Percentiles rank a stretch among this genome's conserved stretches.
Conservation (phyloP, 257 asterid genomes). For the Nicotiana paniculata region DNA sequence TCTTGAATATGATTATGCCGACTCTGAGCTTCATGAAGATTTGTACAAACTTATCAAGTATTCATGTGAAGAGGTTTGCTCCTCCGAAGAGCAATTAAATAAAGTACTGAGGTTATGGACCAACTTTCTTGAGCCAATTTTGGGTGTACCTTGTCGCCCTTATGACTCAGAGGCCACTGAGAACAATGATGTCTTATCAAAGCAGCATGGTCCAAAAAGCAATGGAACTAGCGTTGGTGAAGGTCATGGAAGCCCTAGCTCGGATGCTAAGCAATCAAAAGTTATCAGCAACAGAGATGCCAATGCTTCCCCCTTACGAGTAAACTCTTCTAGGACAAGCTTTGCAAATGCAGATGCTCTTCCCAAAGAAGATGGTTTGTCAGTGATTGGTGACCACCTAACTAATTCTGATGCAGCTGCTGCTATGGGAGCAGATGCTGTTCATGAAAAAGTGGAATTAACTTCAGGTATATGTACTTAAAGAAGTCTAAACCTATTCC, state of each 20-base stretch:
- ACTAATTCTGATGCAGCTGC: constrained; percentile 33
- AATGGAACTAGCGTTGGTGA: constrained; percentile 34
- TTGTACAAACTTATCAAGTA: constrained; percentile 71
- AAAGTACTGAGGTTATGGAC: constrained; percentile 87
- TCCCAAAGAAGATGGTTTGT: constrained; percentile 40
- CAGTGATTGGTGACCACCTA: constrained; percentile 40
- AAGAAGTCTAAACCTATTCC: constrained; percentile 4
- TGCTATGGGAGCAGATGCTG: constrained; percentile 34
- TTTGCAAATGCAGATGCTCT: constrained; percentile 34
- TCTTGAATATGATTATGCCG: constrained; percentile 72
- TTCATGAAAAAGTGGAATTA: constrained; percentile 39
- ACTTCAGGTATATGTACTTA: constrained; percentile 27
- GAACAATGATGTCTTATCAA: constrained; percentile 38
- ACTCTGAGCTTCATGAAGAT: constrained; percentile 76
- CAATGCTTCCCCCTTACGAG: constrained; percentile 36
- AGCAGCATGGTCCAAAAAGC: constrained; percentile 27
- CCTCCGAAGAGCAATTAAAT: constrained; percentile 77
- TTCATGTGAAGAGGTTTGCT: constrained; percentile 92
- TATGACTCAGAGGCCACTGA: constrained; percentile 40
- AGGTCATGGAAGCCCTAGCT: constrained; percentile 57
- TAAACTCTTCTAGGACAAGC: constrained; percentile 34
- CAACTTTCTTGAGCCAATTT: constrained; percentile 73
- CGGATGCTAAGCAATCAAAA: constrained; percentile 48
- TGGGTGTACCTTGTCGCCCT: constrained; percentile 59
- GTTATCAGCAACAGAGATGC: constrained; percentile 51